Conservation (phyloP, 805 yeast genomes). For the Yamadazyma olivae region DNA sequence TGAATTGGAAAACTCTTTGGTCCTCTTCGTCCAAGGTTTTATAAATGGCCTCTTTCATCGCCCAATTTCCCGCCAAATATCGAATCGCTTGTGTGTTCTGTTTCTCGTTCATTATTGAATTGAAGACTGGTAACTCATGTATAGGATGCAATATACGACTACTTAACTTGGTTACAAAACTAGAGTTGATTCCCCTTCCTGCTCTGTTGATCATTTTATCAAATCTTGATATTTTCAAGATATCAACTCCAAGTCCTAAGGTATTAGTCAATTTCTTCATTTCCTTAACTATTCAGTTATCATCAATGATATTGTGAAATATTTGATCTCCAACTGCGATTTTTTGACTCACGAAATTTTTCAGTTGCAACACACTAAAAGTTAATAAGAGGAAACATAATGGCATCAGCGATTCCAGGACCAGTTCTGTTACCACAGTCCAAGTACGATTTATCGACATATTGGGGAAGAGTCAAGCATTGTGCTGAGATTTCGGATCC, state of each 20-base stretch:
- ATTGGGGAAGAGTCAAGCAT: slow-evolving; percentile 93
- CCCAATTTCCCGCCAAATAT: slow-evolving; percentile 61
- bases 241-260: slow-evolving; percentile 57
- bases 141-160: slow-evolving; percentile 50
- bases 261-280: slow-evolving; percentile 12
- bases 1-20: slow-evolving; percentile 55
- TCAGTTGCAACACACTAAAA: no score
- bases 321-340: not conserved
- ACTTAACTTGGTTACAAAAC: slow-evolving; percentile 30
- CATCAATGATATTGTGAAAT: no score
- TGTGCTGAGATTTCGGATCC: slow-evolving; percentile 95
- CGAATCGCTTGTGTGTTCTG: slow-evolving; percentile 24
- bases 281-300: no score
- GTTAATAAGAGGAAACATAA: no score
- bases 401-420: slow-evolving; percentile 91
- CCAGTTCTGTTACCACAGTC: slow-evolving; percentile 78
- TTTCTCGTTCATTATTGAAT: slow-evolving; percentile 6
- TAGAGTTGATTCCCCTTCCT: slow-evolving; percentile 16
- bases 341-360: not conserved
- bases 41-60: slow-evolving; percentile 70
- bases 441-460: slow-evolving; percentile 72
- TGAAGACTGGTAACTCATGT: slow-evolving; percentile 29
- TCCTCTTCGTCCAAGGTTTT: slow-evolving; percentile 50
- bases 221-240: slow-evolving; percentile 49
- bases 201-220: slow-evolving; percentile 33